Conservation (phyloP, 768 basidiomycete genomes). For the Xerocomus potaroensis region DNA sequence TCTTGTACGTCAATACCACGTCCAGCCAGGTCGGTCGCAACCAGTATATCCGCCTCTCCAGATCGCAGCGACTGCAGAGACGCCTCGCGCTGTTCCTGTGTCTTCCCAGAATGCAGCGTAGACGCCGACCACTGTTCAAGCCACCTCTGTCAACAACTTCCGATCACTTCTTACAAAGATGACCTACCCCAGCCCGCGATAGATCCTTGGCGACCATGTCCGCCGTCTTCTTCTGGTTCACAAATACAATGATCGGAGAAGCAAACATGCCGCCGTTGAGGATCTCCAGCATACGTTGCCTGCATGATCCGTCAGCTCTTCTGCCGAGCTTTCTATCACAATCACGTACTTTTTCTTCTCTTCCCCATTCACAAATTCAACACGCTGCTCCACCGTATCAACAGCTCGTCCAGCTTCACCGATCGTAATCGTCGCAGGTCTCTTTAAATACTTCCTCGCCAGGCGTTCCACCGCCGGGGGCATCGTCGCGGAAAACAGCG, state of each 20-base stretch:
- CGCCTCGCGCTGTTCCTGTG: conserved; percentile 95
- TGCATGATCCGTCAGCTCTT: conserved; percentile 30
- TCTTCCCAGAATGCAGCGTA: conserved; percentile 95
- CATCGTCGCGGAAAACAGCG: conserved; percentile 98
- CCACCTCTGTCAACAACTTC: background rate
- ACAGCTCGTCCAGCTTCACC: conserved; percentile 98
- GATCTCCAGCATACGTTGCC: conserved; percentile 84
- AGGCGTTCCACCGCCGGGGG: conserved; percentile 94
- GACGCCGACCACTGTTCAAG: conserved; percentile 74
- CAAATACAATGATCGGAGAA: conserved; percentile 96
- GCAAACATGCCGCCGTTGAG: conserved; percentile 80
- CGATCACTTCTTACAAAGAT: background rate
- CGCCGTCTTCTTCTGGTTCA: conserved; percentile 99
- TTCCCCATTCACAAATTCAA: conserved; percentile 89
- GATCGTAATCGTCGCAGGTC: conserved; percentile 94
- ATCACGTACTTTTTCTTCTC: conserved; percentile 90
- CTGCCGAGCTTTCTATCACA: background rate
- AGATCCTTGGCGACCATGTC: conserved; percentile 97
- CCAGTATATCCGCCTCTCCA: conserved; percentile 84
- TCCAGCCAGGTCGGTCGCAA: conserved; percentile 96
- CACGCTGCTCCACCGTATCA: conserved; percentile 94
- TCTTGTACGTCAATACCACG: conserved; percentile 99
- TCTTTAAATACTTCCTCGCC: conserved; percentile 88
- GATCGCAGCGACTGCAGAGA: conserved; percentile 81
- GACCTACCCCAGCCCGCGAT: conserved; percentile 77